phyloP scores from a whole-genome alignment of 345 rosid genomes.

The Mangifera indica region DNA sequence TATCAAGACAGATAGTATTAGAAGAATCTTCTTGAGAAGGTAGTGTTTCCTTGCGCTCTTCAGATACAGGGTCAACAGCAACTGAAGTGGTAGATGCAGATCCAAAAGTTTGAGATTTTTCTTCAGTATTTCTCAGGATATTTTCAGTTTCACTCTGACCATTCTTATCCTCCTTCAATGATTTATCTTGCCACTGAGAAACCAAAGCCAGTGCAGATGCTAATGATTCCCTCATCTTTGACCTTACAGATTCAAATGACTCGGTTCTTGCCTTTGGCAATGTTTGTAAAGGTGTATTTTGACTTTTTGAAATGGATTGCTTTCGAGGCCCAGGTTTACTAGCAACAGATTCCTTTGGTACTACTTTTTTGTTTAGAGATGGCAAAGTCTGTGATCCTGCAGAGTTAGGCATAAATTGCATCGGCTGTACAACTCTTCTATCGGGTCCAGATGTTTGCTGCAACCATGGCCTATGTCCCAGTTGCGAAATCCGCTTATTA shows the following conservation, averaged over 20 bases:
- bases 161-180: slow-evolving; percentile 33
- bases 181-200: slow-evolving; percentile 33
- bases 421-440: slow-evolving; percentile 33
- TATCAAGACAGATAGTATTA: slow-evolving; percentile 21
- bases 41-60: slow-evolving; percentile 28
- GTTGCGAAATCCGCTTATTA: slow-evolving; percentile 52
- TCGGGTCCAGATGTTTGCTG: slow-evolving; percentile 42
- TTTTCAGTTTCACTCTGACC: slow-evolving; percentile 37
- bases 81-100: slow-evolving; percentile 21
- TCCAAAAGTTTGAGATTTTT: slow-evolving; percentile 27
- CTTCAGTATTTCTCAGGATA: slow-evolving; percentile 23
- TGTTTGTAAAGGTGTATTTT: slow-evolving; percentile 37
- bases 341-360: slow-evolving; percentile 36
- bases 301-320: slow-evolving; percentile 39
- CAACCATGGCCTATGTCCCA: slow-evolving; percentile 86
- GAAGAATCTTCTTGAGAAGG: slow-evolving; percentile 25
- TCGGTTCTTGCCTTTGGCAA: slow-evolving; percentile 41
- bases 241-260: slow-evolving; percentile 65
- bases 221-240: slow-evolving; percentile 77
- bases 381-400: slow-evolving; percentile 43
- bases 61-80: slow-evolving; percentile 17
- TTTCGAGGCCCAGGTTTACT: slow-evolving; percentile 44
- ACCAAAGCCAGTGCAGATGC: slow-evolving; percentile 81
- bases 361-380: slow-evolving; percentile 40
- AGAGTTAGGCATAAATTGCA: slow-evolving; percentile 35